A percentile compares a stretch with the other conserved stretches of the same genome.
Evolutionary conservation across 345 rosid species (phyloP).

Genomic region (Gossypium sturtianum): DNA sequence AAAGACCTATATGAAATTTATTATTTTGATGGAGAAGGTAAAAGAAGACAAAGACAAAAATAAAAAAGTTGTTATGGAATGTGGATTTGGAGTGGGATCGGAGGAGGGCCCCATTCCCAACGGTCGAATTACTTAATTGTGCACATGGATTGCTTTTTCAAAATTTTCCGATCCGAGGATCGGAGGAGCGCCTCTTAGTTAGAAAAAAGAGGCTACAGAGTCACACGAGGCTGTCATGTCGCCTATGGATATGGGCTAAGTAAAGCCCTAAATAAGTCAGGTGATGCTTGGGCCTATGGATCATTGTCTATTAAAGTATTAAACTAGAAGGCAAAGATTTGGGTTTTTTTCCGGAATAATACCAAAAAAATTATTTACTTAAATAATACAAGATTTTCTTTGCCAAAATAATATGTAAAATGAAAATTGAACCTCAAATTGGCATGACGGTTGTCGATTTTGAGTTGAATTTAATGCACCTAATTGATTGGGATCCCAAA

Average conservation of each 20-base stretch:
- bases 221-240: neutral
- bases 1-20: neutral
- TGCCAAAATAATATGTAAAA: too few species aligned
- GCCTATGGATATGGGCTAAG: neutral
- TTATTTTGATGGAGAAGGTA: neutral
- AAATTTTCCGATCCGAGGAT: slow-evolving; percentile 24
- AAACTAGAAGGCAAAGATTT: neutral
- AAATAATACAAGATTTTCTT: too few species aligned
- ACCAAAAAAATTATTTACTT: too few species aligned
- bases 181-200: slow-evolving; percentile 30
- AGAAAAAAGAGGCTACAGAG: neutral
- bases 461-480: too few species aligned
- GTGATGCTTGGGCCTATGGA: neutral
- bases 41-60: slow-evolving; percentile 16
- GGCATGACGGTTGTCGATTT: too few species aligned
- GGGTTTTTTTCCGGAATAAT: too few species aligned
- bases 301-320: neutral
- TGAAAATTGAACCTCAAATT: too few species aligned
- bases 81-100: neutral
- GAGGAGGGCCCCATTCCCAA: slow-evolving; percentile 21
- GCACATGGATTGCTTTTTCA: slow-evolving; percentile 36
- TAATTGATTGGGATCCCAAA: too few species aligned
- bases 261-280: neutral
- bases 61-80: neutral
- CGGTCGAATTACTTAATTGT: slow-evolving; percentile 47